Evolutionary conservation across 2,329 filamentous ascomycete genomes (phyloP).

Genomic region (Ophiostoma populinum): DNA sequence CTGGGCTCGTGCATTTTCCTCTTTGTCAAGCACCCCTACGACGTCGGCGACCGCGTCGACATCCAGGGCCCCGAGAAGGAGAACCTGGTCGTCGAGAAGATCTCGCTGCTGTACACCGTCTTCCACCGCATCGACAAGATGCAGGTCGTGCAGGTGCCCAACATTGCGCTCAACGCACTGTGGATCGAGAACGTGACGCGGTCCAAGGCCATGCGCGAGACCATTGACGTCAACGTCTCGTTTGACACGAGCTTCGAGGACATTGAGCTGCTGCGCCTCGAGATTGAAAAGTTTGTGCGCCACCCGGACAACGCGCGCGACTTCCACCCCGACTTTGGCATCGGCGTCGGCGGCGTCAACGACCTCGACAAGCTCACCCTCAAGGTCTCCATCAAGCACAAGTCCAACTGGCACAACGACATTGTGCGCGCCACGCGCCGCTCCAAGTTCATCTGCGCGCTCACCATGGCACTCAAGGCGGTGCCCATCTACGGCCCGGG

Average conservation of each 20-base stretch:
- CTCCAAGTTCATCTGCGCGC: slow-evolving; percentile 92
- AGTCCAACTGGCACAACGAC: slow-evolving; percentile 85
- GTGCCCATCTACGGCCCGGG: slow-evolving; percentile 74
- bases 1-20: slow-evolving; percentile 97
- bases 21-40: slow-evolving; percentile 96
- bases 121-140: slow-evolving; percentile 72
- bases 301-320: slow-evolving; percentile 76
- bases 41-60: slow-evolving; percentile 88
- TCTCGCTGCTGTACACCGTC: slow-evolving; percentile 82
- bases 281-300: slow-evolving; percentile 73
- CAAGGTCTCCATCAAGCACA: slow-evolving; percentile 73
- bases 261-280: slow-evolving; percentile 64
- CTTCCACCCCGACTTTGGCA: slow-evolving; percentile 68
- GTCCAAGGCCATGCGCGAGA: slow-evolving; percentile 81
- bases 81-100: slow-evolving; percentile 74
- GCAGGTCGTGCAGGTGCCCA: slow-evolving; percentile 70
- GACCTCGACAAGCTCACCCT: slow-evolving; percentile 80
- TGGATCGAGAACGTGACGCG: slow-evolving; percentile 92
- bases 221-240: slow-evolving; percentile 59
- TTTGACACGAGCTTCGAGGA: slow-evolving; percentile 85
- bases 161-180: slow-evolving; percentile 78
- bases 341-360: slow-evolving; percentile 62
- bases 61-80: slow-evolving; percentile 40
- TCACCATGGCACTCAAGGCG: slow-evolving; percentile 69
- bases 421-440: slow-evolving; percentile 61